These are phyloP conservation scores for Antarctomyces pellizariae DNA, from an alignment of 495 filamentous ascomycete genomes.

Conservation along the genomic window DNA sequence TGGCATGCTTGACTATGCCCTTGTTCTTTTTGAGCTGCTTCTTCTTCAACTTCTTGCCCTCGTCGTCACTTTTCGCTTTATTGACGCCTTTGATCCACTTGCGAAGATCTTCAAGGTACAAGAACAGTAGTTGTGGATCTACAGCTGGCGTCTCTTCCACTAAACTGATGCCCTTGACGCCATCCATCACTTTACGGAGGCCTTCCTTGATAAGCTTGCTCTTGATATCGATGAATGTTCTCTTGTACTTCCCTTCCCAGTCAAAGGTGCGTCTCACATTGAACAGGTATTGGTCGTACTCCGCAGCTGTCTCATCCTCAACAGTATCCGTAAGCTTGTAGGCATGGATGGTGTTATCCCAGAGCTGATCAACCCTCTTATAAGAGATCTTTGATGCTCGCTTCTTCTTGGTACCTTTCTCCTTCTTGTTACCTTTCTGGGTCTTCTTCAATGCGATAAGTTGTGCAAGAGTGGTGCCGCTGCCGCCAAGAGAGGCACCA, in stretches of 20 bases:
- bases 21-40: conserved; percentile 41
- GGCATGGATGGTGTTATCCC: conserved; percentile 57
- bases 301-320: conserved; percentile 42
- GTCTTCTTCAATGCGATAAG: conserved; percentile 6
- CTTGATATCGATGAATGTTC: conserved; percentile 69
- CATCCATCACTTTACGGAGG: conserved; percentile 53
- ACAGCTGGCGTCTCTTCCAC: conserved; percentile 59
- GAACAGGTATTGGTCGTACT: conserved; percentile 74
- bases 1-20: conserved; percentile 43
- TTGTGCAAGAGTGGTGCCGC: conserved; percentile 3
- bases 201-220: conserved; percentile 54
- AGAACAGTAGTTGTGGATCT: conserved; percentile 75
- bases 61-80: conserved; percentile 22
- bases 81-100: conserved; percentile 41
- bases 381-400: conserved; percentile 47
- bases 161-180: conserved; percentile 57
- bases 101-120: conserved; percentile 61
- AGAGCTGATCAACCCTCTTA: conserved; percentile 72
- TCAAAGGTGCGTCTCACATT: conserved; percentile 68
- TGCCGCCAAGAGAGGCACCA: conserved; percentile 1
- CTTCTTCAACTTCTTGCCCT: conserved; percentile 31
- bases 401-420: conserved; percentile 17
- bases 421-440: conserved; percentile 8
- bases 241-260: conserved; percentile 67
- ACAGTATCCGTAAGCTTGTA: conserved; percentile 67